Percentiles rank a stretch among this genome's conserved stretches.
Evolutionary conservation across 2,329 filamentous ascomycete species (phyloP).

Genomic region (Phoma sp.): DNA sequence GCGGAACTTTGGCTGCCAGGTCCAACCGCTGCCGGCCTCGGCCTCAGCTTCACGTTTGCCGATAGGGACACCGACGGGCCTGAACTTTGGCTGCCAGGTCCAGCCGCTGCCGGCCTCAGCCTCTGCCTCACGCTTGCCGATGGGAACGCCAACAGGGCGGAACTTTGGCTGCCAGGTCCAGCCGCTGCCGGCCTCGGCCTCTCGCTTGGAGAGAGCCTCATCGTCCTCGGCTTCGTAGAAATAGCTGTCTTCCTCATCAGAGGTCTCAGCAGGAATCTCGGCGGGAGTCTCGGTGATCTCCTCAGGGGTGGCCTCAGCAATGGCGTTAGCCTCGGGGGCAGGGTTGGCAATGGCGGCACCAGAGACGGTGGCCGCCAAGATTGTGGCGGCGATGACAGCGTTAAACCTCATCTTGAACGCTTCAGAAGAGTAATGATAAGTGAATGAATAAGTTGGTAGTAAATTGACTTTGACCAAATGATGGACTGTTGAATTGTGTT

Average conservation of each 20-base stretch:
- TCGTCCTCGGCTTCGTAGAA: slow-evolving; percentile 10
- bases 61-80: slow-evolving; percentile 22
- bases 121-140: slow-evolving; percentile 24
- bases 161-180: neutral
- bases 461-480: slow-evolving; percentile 20
- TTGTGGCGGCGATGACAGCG: slow-evolving; percentile 48
- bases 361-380: slow-evolving; percentile 51
- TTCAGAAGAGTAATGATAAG: slow-evolving; percentile 21
- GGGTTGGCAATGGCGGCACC: slow-evolving; percentile 38
- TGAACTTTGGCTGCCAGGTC: neutral
- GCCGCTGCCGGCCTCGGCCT: slow-evolving; percentile 25
- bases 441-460: slow-evolving; percentile 18
- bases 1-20: neutral
- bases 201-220: slow-evolving; percentile 13
- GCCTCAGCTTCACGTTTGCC: slow-evolving; percentile 22
- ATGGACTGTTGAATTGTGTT: slow-evolving; percentile 6
- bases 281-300: neutral
- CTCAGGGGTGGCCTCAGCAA: slow-evolving; percentile 1
- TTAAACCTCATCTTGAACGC: slow-evolving; percentile 57
- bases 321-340: slow-evolving; percentile 26
- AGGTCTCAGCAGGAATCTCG: slow-evolving; percentile 5
- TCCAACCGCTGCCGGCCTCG: neutral
- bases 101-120: slow-evolving; percentile 22
- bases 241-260: neutral
- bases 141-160: slow-evolving; percentile 22